Base-by-base conservation (phyloP, 2,329 filamentous ascomycete species). In the Colletotrichum sp. region DNA sequence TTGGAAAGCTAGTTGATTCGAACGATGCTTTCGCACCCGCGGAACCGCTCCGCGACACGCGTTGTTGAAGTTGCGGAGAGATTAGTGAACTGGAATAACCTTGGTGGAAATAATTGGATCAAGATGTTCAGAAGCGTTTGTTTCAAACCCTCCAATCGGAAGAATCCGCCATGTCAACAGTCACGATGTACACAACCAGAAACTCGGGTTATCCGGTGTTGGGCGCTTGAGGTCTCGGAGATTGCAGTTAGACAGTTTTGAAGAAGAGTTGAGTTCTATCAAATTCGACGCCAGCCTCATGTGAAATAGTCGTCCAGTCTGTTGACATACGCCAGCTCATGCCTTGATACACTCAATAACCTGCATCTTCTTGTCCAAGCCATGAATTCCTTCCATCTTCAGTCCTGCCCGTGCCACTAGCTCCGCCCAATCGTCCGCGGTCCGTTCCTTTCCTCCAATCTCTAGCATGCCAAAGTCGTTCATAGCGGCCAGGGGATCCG, bases 371-470 rank as follows among this genome's bases (percentile, higher is more conserved):
- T 58, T 62, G 9, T 65, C 51, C 33, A 71, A n/a, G 21, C 68
- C 59, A 65, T 78, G 63, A 3, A 81, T 72, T 55, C 76, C 71
- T 15, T 74, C 65, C n/a, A 83, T 76, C 67, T 57, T 77, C 54
- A 83, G 59, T 4, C 81, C 81, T 9, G 79, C 79, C 33, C 69
- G 65, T 15, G 57, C 68, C 3, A 77, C 69, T 6, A 84, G 62
- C 2, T 66, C 9, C 29, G 77, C 66, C 70, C 80, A 83, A 3
- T 76, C 75, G 8, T 72, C 64, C 15, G 76, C 68, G 2, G 78
- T 80, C 13, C 82, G 76, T 75, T 83, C 80, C 58, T 83, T 83
- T 21, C 82, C 82, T 8, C 81, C 81, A 38, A 82, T 72, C 9
- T 72, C 76, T 55, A 79, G 33, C 80, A 83, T 82, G 31, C 76